Percentiles rank a stretch among this genome's conserved stretches.
Conservation (phyloP, 208 protist genomes). For the Trypanosoma melophagium region DNA sequence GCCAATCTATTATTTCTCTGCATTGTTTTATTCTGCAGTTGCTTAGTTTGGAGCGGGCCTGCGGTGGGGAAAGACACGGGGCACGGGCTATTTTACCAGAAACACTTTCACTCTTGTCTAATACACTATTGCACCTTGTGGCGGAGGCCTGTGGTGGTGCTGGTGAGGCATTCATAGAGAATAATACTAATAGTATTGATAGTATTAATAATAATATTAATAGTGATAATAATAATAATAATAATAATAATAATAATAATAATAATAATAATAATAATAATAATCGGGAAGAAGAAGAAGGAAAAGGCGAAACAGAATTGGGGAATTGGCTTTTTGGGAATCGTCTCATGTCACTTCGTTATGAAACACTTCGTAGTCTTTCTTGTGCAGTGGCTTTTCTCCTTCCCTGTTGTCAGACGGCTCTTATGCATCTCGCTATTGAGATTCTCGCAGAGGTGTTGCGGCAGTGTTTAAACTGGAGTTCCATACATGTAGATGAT, state of each 20-base stretch:
- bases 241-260: conserved; percentile 5
- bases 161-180: too few species aligned
- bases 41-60: conserved; percentile 19
- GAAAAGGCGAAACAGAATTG: neutral
- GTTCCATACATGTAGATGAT: neutral
- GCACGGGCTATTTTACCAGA: too few species aligned
- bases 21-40: conserved; percentile 33
- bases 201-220: neutral
- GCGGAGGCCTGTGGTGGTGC: neutral
- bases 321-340: conserved; percentile 9
- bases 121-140: too few species aligned
- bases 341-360: conserved; percentile 11
- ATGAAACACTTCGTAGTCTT: conserved; percentile 10
- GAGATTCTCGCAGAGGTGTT: conserved; percentile 25
- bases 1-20: conserved; percentile 11
- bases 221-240: neutral
- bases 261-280: neutral
- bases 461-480: conserved; percentile 10
- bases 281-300: conserved; percentile 8
- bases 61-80: neutral
- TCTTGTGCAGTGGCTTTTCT: conserved; percentile 22
- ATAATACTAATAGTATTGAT: neutral
- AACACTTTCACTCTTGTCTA: too few species aligned
- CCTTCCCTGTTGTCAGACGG: conserved; percentile 9
- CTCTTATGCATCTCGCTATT: conserved; percentile 7